Percentiles rank a stretch among this genome's conserved stretches.
Evolutionary conservation across 345 rosid genomes (phyloP).

Genomic region (Salix koriyanagi): DNA sequence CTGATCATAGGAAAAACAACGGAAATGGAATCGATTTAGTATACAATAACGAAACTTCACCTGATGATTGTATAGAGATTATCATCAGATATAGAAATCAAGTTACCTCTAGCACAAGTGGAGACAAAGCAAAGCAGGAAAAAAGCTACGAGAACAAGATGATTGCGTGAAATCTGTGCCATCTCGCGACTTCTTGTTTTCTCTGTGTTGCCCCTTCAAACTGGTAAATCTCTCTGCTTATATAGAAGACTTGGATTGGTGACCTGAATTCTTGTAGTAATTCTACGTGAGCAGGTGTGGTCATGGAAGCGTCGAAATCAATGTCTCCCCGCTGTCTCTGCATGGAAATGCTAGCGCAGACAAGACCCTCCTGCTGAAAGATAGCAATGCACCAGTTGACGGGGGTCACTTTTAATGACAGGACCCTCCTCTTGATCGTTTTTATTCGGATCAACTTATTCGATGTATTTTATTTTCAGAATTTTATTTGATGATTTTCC

Average conservation of each 20-base stretch:
- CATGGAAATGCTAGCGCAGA: slow-evolving; percentile 24
- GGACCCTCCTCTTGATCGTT: not conserved
- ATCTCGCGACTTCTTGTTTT: not conserved
- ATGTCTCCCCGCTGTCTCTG: slow-evolving; percentile 36
- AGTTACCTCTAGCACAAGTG: slow-evolving; percentile 29
- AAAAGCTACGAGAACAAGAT: slow-evolving; percentile 32
- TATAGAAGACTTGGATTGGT: slow-evolving; percentile 17
- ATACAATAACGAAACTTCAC: not conserved
- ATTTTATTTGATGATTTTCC: not conserved
- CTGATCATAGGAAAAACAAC: slow-evolving; percentile 18
- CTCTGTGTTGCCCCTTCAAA: not conserved
- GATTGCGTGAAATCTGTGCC: slow-evolving; percentile 35
- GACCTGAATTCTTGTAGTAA: slow-evolving; percentile 40
- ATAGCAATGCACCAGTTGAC: not conserved
- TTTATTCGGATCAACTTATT: not conserved
- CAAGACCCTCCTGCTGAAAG: not conserved
- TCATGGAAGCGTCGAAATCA: slow-evolving; percentile 36
- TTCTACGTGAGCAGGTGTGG: slow-evolving; percentile 27
- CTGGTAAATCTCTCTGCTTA: slow-evolving; percentile 9
- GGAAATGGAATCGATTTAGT: not conserved
- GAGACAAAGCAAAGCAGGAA: slow-evolving; percentile 42
- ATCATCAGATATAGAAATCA: not conserved
- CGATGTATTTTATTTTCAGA: not conserved
- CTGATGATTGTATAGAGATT: not conserved
- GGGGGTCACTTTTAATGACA: not conserved